Evolutionary conservation across 176 grass and related monocot genomes (phyloP).

Genomic region (Neostapfia colusana): DNA sequence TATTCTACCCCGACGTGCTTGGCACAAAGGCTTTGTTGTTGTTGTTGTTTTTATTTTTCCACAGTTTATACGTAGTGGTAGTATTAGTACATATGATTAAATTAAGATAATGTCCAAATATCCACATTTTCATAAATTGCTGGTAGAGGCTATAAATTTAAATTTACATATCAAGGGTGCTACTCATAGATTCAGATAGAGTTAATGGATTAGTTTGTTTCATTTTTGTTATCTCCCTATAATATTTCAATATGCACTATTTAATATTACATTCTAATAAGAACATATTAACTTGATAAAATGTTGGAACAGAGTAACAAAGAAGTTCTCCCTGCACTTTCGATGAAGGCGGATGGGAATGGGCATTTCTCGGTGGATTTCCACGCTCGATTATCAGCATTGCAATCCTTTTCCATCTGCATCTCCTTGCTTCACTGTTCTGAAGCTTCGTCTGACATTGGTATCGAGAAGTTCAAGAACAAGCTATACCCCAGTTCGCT

Average conservation of each 20-base stretch:
- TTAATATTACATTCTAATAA: slow-evolving; percentile 23
- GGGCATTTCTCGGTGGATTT: slow-evolving; percentile 78
- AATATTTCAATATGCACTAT: not conserved
- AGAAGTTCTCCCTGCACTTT: slow-evolving; percentile 71
- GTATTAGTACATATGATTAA: not conserved
- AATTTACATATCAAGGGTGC: not conserved
- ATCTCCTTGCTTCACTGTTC: slow-evolving; percentile 77
- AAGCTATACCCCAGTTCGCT: slow-evolving; percentile 75
- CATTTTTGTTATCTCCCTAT: not conserved
- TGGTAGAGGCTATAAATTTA: slow-evolving; percentile 8
- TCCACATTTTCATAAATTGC: slow-evolving; percentile 1
- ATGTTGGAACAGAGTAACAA: slow-evolving; percentile 76
- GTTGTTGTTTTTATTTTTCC: no score
- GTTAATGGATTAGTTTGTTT: not conserved
- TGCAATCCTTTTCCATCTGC: slow-evolving; percentile 93
- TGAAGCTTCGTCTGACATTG: slow-evolving; percentile 54
- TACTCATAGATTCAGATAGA: not conserved
- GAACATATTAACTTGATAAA: slow-evolving; percentile 1
- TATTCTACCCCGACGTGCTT: no score
- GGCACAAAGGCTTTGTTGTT: no score
- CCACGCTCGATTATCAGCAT: slow-evolving; percentile 66
- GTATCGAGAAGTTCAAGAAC: slow-evolving; percentile 70
- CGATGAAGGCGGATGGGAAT: slow-evolving; percentile 37
- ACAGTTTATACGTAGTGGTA: not conserved
- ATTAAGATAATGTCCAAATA: not conserved